Evolutionary conservation across 2,329 filamentous ascomycete species (phyloP).

Genomic region (Ophiostoma triangulosporum): DNA sequence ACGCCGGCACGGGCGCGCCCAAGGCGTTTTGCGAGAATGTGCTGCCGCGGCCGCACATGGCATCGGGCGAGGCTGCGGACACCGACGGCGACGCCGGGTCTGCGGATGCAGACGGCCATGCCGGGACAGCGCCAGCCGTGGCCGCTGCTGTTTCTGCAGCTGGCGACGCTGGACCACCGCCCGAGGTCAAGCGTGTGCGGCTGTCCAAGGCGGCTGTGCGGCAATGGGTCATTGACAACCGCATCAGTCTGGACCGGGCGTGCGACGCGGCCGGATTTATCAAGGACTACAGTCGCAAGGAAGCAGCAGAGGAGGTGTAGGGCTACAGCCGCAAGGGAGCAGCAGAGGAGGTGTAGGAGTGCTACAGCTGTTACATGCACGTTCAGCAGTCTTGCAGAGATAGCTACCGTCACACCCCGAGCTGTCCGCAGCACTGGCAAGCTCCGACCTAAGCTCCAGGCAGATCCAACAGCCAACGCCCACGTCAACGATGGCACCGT

Average conservation of each 20-base stretch:
- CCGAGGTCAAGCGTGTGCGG: constrained; percentile 31
- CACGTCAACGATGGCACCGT: too few relatives aligned
- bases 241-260: constrained; percentile 48
- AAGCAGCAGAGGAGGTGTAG: constrained; percentile 20
- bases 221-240: constrained; percentile 51
- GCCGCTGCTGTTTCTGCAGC: not conserved
- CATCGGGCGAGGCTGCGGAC: constrained; percentile 11
- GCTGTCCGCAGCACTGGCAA: too few relatives aligned
- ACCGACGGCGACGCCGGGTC: constrained; percentile 6
- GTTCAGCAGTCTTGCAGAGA: too few relatives aligned
- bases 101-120: too few relatives aligned
- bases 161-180: constrained; percentile 15
- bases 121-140: not conserved
- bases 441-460: too few relatives aligned
- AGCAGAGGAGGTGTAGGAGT: constrained; percentile 20
- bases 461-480: too few relatives aligned
- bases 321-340: constrained; percentile 38
- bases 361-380: too few relatives aligned
- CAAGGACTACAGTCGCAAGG: constrained; percentile 46
- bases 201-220: constrained; percentile 44
- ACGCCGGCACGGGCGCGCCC: constrained; percentile 36
- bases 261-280: constrained; percentile 67
- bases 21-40: constrained; percentile 10
- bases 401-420: too few relatives aligned
- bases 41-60: not conserved